Percentiles rank a stretch among this genome's conserved stretches.
These are phyloP conservation scores for Echinochloa phyllopogon DNA, from an alignment of 176 grass and related monocot genomes.

Conservation along the genomic window DNA sequence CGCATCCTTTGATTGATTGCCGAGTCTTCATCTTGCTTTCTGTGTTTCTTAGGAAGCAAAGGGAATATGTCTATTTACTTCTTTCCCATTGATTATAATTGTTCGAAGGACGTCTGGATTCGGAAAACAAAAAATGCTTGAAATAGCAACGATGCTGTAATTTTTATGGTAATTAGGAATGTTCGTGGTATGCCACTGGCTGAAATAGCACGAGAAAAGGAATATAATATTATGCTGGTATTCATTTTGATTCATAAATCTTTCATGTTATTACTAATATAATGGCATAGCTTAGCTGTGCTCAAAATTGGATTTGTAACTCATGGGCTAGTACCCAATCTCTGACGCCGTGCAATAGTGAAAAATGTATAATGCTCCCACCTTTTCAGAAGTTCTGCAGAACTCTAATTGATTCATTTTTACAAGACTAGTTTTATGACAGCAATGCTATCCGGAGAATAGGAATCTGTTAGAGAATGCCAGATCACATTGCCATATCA, in stretches of 20 bases:
- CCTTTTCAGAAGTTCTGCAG: neutral
- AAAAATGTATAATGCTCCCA: neutral
- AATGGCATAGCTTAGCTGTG: neutral
- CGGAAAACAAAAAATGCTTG: slow-evolving; percentile 31
- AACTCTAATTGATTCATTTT: neutral
- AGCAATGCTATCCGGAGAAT: neutral
- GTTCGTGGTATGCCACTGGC: slow-evolving; percentile 3
- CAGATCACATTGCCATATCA: neutral
- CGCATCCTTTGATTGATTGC: neutral
- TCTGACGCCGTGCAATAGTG: neutral
- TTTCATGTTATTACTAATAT: neutral
- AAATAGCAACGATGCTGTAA: slow-evolving; percentile 25
- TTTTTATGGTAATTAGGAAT: neutral
- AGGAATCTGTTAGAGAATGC: slow-evolving; percentile 15
- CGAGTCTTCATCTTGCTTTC: neutral
- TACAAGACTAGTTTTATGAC: slow-evolving; percentile 2
- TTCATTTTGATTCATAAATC: neutral
- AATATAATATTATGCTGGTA: slow-evolving; percentile 21
- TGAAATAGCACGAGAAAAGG: slow-evolving; percentile 28
- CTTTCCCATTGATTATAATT: neutral
- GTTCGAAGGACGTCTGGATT: neutral
- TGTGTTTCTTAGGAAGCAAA: neutral
- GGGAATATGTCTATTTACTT: slow-evolving; percentile 21
- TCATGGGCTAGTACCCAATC: neutral
- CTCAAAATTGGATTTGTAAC: slow-evolving; percentile 17